These are phyloP conservation scores for Gracilaria domingensis DNA, from an alignment of 23 red algal species.

Conservation along the genomic window DNA sequence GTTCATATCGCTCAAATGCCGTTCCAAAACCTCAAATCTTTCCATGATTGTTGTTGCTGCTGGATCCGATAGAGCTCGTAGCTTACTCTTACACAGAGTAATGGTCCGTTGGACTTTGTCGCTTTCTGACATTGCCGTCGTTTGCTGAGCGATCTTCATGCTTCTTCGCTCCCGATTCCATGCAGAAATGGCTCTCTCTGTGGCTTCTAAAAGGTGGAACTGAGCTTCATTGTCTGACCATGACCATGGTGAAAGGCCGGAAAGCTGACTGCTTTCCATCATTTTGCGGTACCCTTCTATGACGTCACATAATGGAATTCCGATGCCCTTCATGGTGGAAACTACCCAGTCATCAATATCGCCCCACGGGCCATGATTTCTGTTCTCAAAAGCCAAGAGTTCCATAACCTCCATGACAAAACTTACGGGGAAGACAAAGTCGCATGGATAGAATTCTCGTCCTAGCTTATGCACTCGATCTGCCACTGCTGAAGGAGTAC, in stretches of 20 bases:
- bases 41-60: conserved; percentile 4
- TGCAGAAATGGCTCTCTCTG: conserved; percentile 23
- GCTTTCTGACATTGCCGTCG: conserved; percentile 2
- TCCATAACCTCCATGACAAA: conserved; percentile 75
- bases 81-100: conserved; percentile 29
- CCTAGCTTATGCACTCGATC: conserved; percentile 52
- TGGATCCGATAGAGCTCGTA: conserved; percentile 35
- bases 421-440: conserved; percentile 59
- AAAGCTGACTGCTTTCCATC: conserved; percentile 44
- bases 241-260: conserved; percentile 23
- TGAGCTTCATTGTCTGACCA: conserved; percentile 52
- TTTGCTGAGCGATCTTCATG: background rate
- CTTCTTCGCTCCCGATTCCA: conserved; percentile 27
- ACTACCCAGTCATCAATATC: conserved; percentile 38
- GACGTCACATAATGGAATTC: conserved; percentile 51
- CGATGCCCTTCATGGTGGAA: conserved; percentile 17
- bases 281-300: conserved; percentile 72
- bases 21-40: conserved; percentile 24
- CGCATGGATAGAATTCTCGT: conserved; percentile 70
- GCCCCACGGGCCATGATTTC: conserved; percentile 13
- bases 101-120: conserved; percentile 35
- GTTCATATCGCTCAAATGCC: conserved; percentile 31
- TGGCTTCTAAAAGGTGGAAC: conserved; percentile 41
- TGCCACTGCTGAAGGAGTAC: conserved; percentile 22
- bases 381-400: conserved; percentile 36